Evolutionary conservation across 108 stramenopile species (phyloP).

Genomic region (Seminavis robusta): DNA sequence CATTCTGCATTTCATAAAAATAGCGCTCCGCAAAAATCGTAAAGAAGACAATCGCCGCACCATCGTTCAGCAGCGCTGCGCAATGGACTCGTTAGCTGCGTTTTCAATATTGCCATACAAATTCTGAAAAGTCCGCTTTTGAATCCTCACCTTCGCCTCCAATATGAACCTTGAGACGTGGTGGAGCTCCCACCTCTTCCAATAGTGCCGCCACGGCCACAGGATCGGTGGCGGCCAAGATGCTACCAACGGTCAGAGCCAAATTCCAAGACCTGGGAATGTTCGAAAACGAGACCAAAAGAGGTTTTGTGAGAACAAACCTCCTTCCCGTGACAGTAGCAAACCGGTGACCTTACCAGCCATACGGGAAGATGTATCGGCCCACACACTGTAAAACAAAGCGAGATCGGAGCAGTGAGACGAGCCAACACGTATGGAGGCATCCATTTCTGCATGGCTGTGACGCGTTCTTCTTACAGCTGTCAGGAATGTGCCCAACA

Average conservation of each 20-base stretch:
- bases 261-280: constrained; percentile 8
- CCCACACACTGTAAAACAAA: background rate
- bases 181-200: constrained; percentile 52
- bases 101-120: background rate
- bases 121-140: background rate
- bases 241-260: constrained; percentile 80
- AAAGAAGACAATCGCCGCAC: constrained; percentile 89
- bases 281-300: background rate
- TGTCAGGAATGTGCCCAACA: too few relatives aligned
- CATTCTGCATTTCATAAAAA: constrained; percentile 39
- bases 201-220: constrained; percentile 78
- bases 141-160: constrained; percentile 66
- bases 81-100: background rate
- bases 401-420: background rate
- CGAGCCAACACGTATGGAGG: background rate
- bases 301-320: background rate
- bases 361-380: constrained; percentile 67
- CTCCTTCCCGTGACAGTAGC: background rate
- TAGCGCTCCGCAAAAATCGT: constrained; percentile 61
- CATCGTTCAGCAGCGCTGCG: constrained; percentile 88
- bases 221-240: constrained; percentile 92
- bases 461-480: too few relatives aligned
- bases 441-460: background rate
- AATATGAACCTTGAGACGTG: constrained; percentile 71
- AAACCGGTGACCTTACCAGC: constrained; percentile 26